Conservation (phyloP, 768 basidiomycete species). For the Mycena alexandri region DNA sequence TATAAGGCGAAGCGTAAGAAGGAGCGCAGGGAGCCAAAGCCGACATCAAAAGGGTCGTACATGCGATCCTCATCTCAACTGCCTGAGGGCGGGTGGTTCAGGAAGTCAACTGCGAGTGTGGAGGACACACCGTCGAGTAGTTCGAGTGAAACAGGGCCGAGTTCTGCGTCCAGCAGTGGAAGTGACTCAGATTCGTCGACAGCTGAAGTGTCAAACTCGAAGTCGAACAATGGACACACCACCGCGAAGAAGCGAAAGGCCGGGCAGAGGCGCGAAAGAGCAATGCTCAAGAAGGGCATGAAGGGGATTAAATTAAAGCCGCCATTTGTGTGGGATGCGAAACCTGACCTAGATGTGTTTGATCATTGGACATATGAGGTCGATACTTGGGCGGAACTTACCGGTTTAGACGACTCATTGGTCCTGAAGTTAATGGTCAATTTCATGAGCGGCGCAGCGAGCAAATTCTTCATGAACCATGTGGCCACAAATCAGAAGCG, state of each 20-base stretch:
- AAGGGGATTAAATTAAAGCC: conserved; percentile 26
- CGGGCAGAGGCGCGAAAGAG: too few relatives aligned
- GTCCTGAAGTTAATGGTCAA: conserved; percentile 32
- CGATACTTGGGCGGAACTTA: conserved; percentile 33
- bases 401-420: conserved; percentile 24
- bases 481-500: conserved; percentile 20
- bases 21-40: background rate
- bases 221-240: too few relatives aligned
- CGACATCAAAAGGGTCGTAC: background rate
- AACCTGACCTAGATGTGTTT: conserved; percentile 33
- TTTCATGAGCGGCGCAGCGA: conserved; percentile 39
- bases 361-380: conserved; percentile 34
- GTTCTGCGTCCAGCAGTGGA: too few relatives aligned
- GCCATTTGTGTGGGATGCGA: conserved; percentile 37
- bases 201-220: too few relatives aligned
- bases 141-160: background rate
- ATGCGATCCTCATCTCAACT: background rate
- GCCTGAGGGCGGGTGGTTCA: conserved; percentile 21
- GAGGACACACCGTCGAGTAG: background rate
- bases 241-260: too few relatives aligned
- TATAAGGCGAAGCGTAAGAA: too few relatives aligned
- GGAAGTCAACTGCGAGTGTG: background rate
- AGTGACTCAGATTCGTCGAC: too few relatives aligned
- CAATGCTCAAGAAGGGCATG: background rate
- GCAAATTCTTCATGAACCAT: conserved; percentile 40